Evolutionary conservation across 495 filamentous ascomycete species (phyloP), one percentile per base, ranked within the genome.

Genomic region (Aspergillus leporis): DNA sequence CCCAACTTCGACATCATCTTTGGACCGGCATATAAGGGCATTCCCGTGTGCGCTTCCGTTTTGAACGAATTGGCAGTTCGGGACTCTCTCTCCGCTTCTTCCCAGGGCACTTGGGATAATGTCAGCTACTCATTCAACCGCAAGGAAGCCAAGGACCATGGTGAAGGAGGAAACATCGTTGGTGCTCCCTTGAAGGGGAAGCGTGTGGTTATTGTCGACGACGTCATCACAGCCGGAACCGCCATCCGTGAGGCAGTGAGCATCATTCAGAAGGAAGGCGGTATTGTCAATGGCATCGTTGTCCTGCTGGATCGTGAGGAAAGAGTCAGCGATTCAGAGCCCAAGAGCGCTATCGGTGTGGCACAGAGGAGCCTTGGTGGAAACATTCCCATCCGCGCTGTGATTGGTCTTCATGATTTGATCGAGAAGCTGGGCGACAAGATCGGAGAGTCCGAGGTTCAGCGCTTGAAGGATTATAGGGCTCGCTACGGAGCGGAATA

Each of bases 21-120:
- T 63, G 92, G 92, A 3, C 93, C 94, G 6, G 92, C 93, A 19
- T 98, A 97, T 82, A 98, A 98, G 75, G 94, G 94, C 32, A 96
- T 97, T 58, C 89, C 90, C 0, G 83, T 97, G 3, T 90, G 90
- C n/a, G 78, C 85, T 16, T 80, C 87, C 3, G 87, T 90, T 8
- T 79, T 86, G 38, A 83, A 85, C 66, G 85, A 89, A 64, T 81
- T 97, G 3, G 81, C 81, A 55, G 78, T 83, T 60, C 74, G 91
- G 5, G 86, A 90, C 61, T 69, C 71, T 3, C 70, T 77, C 34
- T 63, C 73, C 25, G 63, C 55, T 12, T 60, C 68, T 0, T 58
- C 64, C 25, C 59, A 69, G 48, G 65, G 62, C 23, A 76, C 72
- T 25, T 80, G 75, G 76, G 70, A 75, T 40, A 71, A 69, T 45